Base-by-base conservation (phyloP, 768 basidiomycete genomes). In the Termitomyces sp. region DNA sequence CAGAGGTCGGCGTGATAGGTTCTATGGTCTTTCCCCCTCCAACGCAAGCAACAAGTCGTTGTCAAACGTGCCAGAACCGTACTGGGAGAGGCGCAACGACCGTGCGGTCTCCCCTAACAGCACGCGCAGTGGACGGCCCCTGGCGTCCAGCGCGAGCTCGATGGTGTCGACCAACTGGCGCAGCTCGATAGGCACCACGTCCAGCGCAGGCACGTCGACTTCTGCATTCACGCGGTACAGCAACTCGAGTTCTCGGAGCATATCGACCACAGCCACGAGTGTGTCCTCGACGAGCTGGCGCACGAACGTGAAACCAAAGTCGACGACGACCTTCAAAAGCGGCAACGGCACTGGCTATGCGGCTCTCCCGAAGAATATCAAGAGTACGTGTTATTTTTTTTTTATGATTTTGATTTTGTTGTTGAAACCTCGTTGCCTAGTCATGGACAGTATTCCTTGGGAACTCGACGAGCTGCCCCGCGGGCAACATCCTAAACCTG, bases 251-350 rank as follows among this genome's bases (percentile, higher is more conserved):
- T 65, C 78, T 56, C 78, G 88, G 55, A 91, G 89, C 62, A 77
- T 92, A 43, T 88, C 88, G 22, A 92, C 92, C 5, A 82, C 82
- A 56, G 91, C 90, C 45, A 94, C 92, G 16, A 90, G 88, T 62
- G 82, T 90, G 6, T 90, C 88, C 33, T 81, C 83, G 24, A 74
- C 79, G 49, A 90, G 87, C 70, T 90, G 90, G 87, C 83, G 88
- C 65, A 80, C 79, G 20, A 79, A 76, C 61, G 68, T 70, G 62
- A 76, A 77, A 61, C 67, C 72, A 16, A 64, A 55, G n/a, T 36
- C 66, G 13, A 38, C 71, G 44, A 54, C 53, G 5, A 33, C 70
- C 35, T 64, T 66, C 49, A 54, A 44, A 20, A 71, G 64, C 57
- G 67, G 61, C 57, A 67, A 61, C 55, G 66, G 68, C 63, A 65